phyloP scores from a whole-genome alignment of 208 protist species.

The Leishmania major region DNA sequence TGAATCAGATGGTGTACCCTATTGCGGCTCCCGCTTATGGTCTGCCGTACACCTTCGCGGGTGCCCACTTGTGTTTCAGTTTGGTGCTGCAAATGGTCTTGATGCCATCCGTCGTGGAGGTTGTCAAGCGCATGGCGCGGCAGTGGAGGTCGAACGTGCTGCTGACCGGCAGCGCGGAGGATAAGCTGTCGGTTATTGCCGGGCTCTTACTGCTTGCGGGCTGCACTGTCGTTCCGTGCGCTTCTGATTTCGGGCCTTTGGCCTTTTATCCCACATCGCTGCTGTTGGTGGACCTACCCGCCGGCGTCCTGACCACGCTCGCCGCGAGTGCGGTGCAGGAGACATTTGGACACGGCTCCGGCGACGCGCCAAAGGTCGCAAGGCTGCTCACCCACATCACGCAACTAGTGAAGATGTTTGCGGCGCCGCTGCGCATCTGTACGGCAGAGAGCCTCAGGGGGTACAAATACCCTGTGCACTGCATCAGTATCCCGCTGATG shows the following conservation, averaged over 20 bases:
- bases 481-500: constrained; percentile 27
- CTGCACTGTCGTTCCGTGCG: constrained; percentile 18
- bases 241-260: constrained; percentile 16
- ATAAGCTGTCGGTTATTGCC: constrained; percentile 3
- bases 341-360: constrained; percentile 9
- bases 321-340: neutral
- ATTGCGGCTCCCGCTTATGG: constrained; percentile 40
- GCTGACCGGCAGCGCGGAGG: constrained; percentile 12
- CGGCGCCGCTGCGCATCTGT: constrained; percentile 26
- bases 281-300: constrained; percentile 49
- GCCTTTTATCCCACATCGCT: constrained; percentile 37
- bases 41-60: constrained; percentile 39
- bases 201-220: constrained; percentile 10
- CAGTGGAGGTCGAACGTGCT: constrained; percentile 16
- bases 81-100: constrained; percentile 29
- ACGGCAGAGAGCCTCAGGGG: constrained; percentile 10
- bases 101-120: constrained; percentile 26
- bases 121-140: constrained; percentile 1
- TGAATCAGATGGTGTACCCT: constrained; percentile 53
- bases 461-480: constrained; percentile 20
- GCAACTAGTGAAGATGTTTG: constrained; percentile 31
- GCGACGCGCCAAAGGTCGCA: constrained; percentile 19
- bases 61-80: constrained; percentile 39
- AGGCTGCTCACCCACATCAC: constrained; percentile 23
- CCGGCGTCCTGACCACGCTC: constrained; percentile 16